A percentile compares a stretch with the other conserved stretches of the same genome.
Conservation (phyloP, 2,329 filamentous ascomycete species). For the Furcasterigmium furcatum region DNA sequence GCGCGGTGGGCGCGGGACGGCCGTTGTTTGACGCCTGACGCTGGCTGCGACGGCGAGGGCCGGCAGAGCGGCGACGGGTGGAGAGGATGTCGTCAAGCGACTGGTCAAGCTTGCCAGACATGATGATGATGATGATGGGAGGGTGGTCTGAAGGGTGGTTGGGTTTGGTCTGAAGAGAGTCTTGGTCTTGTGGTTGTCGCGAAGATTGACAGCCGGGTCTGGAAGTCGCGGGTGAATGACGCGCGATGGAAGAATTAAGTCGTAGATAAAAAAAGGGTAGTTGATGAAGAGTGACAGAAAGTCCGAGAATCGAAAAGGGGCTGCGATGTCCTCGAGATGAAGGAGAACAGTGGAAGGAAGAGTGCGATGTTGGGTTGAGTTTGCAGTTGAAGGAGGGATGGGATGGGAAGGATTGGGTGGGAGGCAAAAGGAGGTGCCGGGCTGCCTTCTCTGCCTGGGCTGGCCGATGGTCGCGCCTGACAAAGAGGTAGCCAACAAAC, state of each 20-base stretch:
- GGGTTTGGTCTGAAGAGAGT: background rate
- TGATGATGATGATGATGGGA: conserved; percentile 39
- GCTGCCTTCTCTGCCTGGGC: conserved; percentile 3
- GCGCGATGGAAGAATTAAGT: conserved; percentile 5
- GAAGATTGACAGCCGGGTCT: background rate
- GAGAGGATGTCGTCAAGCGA: conserved; percentile 97
- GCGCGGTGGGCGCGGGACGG: conserved; percentile 58
- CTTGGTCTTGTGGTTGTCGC: background rate
- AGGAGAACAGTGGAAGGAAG: background rate
- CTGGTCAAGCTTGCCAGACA: conserved; percentile 95
- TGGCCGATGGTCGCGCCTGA: conserved; percentile 1
- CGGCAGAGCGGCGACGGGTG: conserved; percentile 61
- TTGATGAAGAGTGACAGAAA: too few relatives aligned
- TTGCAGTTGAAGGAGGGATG: background rate
- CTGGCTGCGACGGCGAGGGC: conserved; percentile 41
- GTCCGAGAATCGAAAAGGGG: background rate
- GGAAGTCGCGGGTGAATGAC: background rate
- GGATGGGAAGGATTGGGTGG: background rate
- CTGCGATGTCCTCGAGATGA: background rate
- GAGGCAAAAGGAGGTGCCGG: background rate
- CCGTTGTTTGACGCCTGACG: conserved; percentile 45
- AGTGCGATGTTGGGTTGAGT: background rate
- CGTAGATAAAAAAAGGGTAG: conserved; percentile 2
- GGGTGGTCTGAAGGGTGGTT: background rate
- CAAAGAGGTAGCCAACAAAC: background rate